These are phyloP conservation scores for Colletotrichum caudatum DNA, from an alignment of 2,329 filamentous ascomycete genomes.

Conservation along the genomic window DNA sequence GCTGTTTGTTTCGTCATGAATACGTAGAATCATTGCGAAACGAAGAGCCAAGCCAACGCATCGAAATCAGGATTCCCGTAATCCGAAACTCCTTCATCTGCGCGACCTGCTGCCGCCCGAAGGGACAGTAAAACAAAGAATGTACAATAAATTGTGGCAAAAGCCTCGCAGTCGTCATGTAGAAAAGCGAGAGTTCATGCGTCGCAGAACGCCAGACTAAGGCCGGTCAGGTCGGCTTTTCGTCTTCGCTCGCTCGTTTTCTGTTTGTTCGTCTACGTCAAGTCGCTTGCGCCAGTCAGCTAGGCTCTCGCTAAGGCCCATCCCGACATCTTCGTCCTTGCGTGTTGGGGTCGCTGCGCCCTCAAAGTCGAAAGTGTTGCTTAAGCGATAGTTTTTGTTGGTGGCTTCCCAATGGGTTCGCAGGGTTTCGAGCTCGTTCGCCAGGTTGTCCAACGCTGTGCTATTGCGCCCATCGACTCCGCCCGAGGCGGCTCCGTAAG, in stretches of 20 bases:
- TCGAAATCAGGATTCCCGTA: slow-evolving; percentile 26
- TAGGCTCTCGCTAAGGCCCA: slow-evolving; percentile 76
- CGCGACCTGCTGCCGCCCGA: neutral
- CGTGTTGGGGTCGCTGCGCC: slow-evolving; percentile 47
- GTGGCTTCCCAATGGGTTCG: slow-evolving; percentile 95
- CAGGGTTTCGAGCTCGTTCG: slow-evolving; percentile 90
- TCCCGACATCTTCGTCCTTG: slow-evolving; percentile 58
- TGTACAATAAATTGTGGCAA: slow-evolving; percentile 35
- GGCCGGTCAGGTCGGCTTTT: slow-evolving; percentile 42
- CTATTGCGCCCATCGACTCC: slow-evolving; percentile 65
- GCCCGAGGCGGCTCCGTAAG: slow-evolving; percentile 67
- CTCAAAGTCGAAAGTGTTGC: slow-evolving; percentile 91
- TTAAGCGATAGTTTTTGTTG: slow-evolving; percentile 93
- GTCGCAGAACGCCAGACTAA: slow-evolving; percentile 43
- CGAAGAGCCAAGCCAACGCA: slow-evolving; percentile 29
- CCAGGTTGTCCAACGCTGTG: slow-evolving; percentile 86
- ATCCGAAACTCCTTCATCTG: slow-evolving; percentile 33
- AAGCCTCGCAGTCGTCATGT: slow-evolving; percentile 22
- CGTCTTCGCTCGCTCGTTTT: slow-evolving; percentile 38
- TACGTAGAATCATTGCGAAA: slow-evolving; percentile 43
- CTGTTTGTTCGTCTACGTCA: slow-evolving; percentile 62
- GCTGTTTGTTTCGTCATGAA: slow-evolving; percentile 42
- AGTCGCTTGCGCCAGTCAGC: slow-evolving; percentile 85
- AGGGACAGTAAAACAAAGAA: slow-evolving; percentile 27
- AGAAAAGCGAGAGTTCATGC: slow-evolving; percentile 43